A percentile compares a stretch with the other conserved stretches of the same genome.
Evolutionary conservation across 495 filamentous ascomycete species (phyloP).

Genomic region (Eremomyces bilateralis): DNA sequence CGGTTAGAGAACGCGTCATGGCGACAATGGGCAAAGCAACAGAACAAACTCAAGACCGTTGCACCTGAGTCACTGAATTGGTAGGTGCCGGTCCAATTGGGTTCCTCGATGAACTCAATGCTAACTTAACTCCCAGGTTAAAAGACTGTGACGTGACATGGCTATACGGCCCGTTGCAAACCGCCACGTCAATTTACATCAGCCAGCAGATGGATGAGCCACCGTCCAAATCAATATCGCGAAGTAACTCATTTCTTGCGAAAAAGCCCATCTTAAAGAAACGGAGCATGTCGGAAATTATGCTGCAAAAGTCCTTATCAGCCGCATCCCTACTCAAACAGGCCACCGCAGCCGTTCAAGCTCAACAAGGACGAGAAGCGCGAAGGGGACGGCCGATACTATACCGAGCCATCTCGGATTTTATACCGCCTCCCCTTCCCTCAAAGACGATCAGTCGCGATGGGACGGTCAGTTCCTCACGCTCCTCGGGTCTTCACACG

Average conservation of each 20-base stretch:
- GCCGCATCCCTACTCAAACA: slow-evolving; percentile 83
- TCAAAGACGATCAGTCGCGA: background rate
- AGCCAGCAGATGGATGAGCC: slow-evolving; percentile 25
- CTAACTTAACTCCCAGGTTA: slow-evolving; percentile 35
- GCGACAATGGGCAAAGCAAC: slow-evolving; percentile 91
- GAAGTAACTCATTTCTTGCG: slow-evolving; percentile 57
- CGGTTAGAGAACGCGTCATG: slow-evolving; percentile 92
- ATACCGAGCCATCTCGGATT: slow-evolving; percentile 42
- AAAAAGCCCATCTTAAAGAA: slow-evolving; percentile 96
- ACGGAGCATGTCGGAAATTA: slow-evolving; percentile 83
- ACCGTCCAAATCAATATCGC: slow-evolving; percentile 39
- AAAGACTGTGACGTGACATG: slow-evolving; percentile 97
- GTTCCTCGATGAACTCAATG: slow-evolving; percentile 1
- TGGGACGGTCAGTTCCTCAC: slow-evolving; percentile 10
- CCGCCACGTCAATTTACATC: slow-evolving; percentile 18
- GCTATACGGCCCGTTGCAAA: slow-evolving; percentile 87
- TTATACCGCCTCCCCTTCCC: slow-evolving; percentile 28
- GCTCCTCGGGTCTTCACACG: slow-evolving; percentile 41
- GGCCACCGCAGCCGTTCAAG: slow-evolving; percentile 77
- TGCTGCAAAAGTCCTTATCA: slow-evolving; percentile 79
- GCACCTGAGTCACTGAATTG: slow-evolving; percentile 81
- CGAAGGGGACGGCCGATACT: slow-evolving; percentile 21
- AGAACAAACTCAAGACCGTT: slow-evolving; percentile 64
- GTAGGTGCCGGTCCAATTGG: slow-evolving; percentile 24
- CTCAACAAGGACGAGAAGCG: slow-evolving; percentile 38